Evolutionary conservation across 2,329 filamentous ascomycete species (phyloP).

Genomic region (Pseudocercospora macadamiae): DNA sequence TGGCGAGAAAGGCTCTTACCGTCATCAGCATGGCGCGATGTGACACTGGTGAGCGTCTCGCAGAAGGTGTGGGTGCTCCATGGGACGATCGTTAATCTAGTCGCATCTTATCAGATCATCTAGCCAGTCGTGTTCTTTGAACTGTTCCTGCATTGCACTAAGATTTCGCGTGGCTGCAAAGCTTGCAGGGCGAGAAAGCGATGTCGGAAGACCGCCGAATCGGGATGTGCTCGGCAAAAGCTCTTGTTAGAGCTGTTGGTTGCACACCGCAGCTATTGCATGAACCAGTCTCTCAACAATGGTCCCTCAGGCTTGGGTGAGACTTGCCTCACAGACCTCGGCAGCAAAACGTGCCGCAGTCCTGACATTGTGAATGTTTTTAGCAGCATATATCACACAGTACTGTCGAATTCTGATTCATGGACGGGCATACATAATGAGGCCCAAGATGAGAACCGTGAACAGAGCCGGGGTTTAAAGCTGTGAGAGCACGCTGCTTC

Average conservation of each 20-base stretch:
- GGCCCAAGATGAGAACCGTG: too few species aligned
- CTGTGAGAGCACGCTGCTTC: too few species aligned
- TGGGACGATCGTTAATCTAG: not conserved
- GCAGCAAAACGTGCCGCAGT: too few species aligned
- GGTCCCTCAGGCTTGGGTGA: too few species aligned
- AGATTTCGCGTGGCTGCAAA: not conserved
- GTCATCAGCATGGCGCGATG: not conserved
- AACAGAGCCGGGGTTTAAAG: too few species aligned
- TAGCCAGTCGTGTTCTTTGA: not conserved
- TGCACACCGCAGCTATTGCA: too few species aligned
- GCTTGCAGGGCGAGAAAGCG: not conserved
- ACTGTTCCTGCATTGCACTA: not conserved
- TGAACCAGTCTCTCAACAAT: too few species aligned
- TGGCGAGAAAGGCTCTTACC: not conserved
- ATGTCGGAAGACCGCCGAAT: not conserved
- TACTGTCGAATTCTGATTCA: too few species aligned
- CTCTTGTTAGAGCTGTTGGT: not conserved
- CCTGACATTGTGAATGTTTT: too few species aligned
- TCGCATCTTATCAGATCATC: not conserved
- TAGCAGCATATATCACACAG: too few species aligned
- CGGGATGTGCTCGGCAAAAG: not conserved
- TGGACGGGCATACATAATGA: too few species aligned
- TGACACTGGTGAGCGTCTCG: not conserved
- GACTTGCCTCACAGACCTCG: too few species aligned
- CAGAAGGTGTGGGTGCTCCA: not conserved